phyloP scores from a whole-genome alignment of 164 flowering plant genomes.

The Euptelea pleiosperma region DNA sequence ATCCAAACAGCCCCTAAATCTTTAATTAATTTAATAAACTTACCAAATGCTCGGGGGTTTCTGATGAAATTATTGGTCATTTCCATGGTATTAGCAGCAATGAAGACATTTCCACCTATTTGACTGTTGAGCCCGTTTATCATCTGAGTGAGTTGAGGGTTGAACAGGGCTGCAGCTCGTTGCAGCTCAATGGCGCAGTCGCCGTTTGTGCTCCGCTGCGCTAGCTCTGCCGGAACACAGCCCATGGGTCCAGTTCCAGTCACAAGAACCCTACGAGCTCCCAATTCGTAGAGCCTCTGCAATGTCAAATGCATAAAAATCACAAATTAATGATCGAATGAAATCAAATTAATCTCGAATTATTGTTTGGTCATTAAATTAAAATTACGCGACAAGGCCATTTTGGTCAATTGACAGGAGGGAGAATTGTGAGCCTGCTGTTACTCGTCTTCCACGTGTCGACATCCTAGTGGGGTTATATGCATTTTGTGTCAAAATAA shows the following conservation, averaged over 20 bases:
- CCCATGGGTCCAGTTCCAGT: constrained; percentile 90
- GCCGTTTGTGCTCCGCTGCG: constrained; percentile 46
- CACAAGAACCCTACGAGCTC: constrained; percentile 67
- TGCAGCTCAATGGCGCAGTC: constrained; percentile 48
- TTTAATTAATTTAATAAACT: no score
- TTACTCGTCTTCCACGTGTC: no score
- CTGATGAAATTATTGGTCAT: constrained; percentile 50
- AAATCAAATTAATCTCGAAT: no score
- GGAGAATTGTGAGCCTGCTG: no score
- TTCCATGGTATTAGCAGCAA: constrained; percentile 38
- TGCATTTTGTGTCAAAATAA: no score
- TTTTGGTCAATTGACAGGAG: no score
- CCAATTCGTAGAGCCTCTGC: constrained; percentile 65
- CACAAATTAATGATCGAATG: background rate
- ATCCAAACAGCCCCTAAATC: no score
- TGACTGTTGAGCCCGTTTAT: constrained; percentile 43
- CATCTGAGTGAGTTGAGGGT: constrained; percentile 54
- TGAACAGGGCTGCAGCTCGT: constrained; percentile 50
- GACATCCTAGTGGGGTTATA: no score
- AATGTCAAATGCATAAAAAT: background rate
- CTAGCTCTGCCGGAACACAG: constrained; percentile 69
- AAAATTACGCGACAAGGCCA: no score
- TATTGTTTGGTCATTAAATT: no score
- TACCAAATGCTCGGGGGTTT: constrained; percentile 58
- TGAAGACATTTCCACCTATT: constrained; percentile 43